Conservation (phyloP, 2,329 filamentous ascomycete species). For the Penicillium sp. region DNA sequence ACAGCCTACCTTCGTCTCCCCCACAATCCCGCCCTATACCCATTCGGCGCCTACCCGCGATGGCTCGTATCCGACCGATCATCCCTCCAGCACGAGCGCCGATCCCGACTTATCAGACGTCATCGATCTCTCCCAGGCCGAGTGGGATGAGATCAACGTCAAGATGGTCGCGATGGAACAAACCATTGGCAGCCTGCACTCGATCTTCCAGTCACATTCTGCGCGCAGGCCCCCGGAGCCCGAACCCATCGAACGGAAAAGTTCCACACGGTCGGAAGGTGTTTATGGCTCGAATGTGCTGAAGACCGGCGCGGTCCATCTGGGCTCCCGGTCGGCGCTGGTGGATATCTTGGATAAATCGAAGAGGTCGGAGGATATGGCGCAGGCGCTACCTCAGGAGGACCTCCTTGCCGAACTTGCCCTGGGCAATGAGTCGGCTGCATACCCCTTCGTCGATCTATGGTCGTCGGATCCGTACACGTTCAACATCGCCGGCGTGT, state of each 20-base stretch:
- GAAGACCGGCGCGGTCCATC: slow-evolving; percentile 57
- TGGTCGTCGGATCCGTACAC: slow-evolving; percentile 63
- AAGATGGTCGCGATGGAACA: slow-evolving; percentile 40
- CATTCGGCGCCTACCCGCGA: slow-evolving; percentile 17
- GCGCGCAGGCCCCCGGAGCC: slow-evolving; percentile 20
- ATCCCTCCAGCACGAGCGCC: slow-evolving; percentile 18
- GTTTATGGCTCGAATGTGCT: slow-evolving; percentile 33
- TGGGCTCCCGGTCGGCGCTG: slow-evolving; percentile 60
- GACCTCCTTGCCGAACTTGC: slow-evolving; percentile 62
- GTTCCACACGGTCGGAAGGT: slow-evolving; percentile 25
- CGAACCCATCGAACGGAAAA: slow-evolving; percentile 13
- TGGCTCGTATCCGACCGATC: slow-evolving; percentile 23
- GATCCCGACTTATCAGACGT: slow-evolving; percentile 27
- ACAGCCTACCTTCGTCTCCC: slow-evolving; percentile 19
- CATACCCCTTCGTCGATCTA: slow-evolving; percentile 63
- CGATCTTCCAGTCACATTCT: slow-evolving; percentile 32
- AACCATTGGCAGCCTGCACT: slow-evolving; percentile 34
- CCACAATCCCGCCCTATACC: slow-evolving; percentile 12
- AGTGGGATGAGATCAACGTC: slow-evolving; percentile 39
- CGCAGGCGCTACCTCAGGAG: slow-evolving; percentile 57
- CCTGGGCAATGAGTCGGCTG: slow-evolving; percentile 61
- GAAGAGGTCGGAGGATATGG: slow-evolving; percentile 36
- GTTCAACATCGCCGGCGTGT: slow-evolving; percentile 57
- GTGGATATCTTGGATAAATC: slow-evolving; percentile 58
- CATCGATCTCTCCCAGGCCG: slow-evolving; percentile 33